Evolutionary conservation across 306 rosid species (phyloP).

Genomic region (Purshia tridentata): DNA sequence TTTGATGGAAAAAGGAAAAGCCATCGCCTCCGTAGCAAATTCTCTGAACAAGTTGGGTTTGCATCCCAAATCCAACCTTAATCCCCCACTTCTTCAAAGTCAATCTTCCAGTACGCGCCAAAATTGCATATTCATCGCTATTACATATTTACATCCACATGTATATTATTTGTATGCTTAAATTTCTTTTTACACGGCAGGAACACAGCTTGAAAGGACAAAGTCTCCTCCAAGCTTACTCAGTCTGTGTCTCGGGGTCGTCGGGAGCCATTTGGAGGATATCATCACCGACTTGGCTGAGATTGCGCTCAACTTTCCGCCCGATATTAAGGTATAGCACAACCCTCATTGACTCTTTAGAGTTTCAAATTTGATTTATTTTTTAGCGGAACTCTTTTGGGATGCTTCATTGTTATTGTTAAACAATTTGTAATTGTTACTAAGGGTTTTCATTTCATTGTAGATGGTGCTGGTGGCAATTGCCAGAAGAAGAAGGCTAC

Average conservation of each 20-base stretch:
- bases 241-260: slow-evolving; percentile 69
- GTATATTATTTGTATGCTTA: background rate
- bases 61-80: slow-evolving; percentile 44
- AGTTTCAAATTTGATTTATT: background rate
- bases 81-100: slow-evolving; percentile 26
- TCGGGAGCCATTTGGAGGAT: slow-evolving; percentile 86
- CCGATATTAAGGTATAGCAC: slow-evolving; percentile 62
- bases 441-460: slow-evolving; percentile 14
- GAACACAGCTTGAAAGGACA: slow-evolving; percentile 39
- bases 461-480: slow-evolving; percentile 72
- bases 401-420: background rate
- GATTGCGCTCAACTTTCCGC: slow-evolving; percentile 62
- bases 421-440: background rate
- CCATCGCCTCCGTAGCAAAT: slow-evolving; percentile 24
- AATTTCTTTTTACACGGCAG: slow-evolving; percentile 25
- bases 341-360: too few species aligned
- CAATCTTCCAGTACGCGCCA: slow-evolving; percentile 40
- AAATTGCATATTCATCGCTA: background rate
- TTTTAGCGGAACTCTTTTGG: background rate
- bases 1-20: slow-evolving; percentile 71
- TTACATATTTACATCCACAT: background rate
- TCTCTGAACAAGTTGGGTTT: slow-evolving; percentile 55
- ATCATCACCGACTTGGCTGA: slow-evolving; percentile 65
- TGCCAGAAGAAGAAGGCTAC: slow-evolving; percentile 73
- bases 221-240: slow-evolving; percentile 67